These are phyloP conservation scores for Clarireedia monteithiana DNA, from an alignment of 2,329 filamentous ascomycete genomes.

Conservation along the genomic window DNA sequence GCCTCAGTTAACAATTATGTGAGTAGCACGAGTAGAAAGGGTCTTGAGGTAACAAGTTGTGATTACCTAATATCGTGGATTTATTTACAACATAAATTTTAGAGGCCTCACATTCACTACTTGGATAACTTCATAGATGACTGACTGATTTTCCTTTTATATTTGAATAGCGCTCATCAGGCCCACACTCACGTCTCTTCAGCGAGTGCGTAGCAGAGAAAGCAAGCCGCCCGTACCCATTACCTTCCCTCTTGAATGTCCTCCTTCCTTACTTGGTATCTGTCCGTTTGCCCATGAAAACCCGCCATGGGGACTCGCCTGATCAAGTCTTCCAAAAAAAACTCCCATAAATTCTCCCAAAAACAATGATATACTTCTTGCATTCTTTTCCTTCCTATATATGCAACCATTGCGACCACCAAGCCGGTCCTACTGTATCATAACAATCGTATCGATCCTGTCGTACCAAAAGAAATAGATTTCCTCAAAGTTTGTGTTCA, in stretches of 20 bases:
- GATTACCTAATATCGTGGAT: background rate
- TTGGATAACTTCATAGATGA: too few species aligned
- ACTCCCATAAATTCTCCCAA: background rate
- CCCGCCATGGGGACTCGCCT: background rate
- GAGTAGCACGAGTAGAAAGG: too few species aligned
- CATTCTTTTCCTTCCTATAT: background rate
- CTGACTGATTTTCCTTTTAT: too few species aligned
- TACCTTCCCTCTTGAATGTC: background rate
- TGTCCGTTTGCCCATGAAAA: background rate
- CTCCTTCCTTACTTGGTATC: background rate
- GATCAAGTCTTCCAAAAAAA: background rate
- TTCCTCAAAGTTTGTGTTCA: background rate
- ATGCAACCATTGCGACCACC: background rate
- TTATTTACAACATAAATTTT: background rate
- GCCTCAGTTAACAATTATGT: too few species aligned
- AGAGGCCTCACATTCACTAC: background rate
- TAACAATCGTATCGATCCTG: background rate
- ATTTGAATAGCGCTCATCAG: too few species aligned
- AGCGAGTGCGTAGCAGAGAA: too few species aligned
- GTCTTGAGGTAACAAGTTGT: background rate
- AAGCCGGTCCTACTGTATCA: background rate
- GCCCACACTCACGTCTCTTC: too few species aligned
- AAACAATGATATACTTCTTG: background rate
- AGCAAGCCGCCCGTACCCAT: background rate
- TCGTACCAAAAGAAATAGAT: background rate